Evolutionary conservation across 306 rosid genomes (phyloP), one percentile per base, ranked within the genome.

Genomic region (Lathyrus oleraceus): DNA sequence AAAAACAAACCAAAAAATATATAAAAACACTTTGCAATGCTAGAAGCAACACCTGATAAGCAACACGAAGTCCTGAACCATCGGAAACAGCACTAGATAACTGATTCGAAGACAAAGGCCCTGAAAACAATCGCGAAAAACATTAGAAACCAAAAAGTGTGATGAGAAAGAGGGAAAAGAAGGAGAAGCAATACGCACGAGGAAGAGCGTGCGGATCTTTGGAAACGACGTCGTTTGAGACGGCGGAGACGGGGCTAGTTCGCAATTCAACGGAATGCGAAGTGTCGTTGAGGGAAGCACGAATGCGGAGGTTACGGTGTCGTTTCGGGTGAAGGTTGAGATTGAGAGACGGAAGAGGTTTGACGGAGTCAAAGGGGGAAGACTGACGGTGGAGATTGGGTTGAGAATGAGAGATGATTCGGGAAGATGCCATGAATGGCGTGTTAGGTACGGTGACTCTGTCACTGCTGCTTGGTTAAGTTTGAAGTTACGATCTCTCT

Each of bases 11-110:
- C 27, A 23, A 23, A 23, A 23, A 23, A 23, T 23, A 23, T 2
- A 23, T 23, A 23, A 23, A 23, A 23, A 23, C 27, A 1, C 27
- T 1, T 23, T 23, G 27, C 27, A 70, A 63, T 52, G 66, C 9
- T 27, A 20, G 4, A 48, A 17, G 52, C 12, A 73, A 17, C 58
- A 89, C 99, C 96, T 94, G 99, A 67, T 91, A 91, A 1, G 92
- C 99, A 45, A 94, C 99, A 32, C 97, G 96, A 73, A 94, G 87
- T 3, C 82, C 85, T 13, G 96, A 75, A 57, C 87, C 84, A 63
- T 86, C 87, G 10, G 94, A 61, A 23, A 78, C 87, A n/a, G 90
- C 65, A 72, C 25, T 38, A 53, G 91, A 73, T 49, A 78, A 32
- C 10, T 81, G 83, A 62, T 78, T 73, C 40, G 96, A 87, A 8